Conservation (phyloP, 2,329 filamentous ascomycete genomes). For the Diaporthe humulicola region DNA sequence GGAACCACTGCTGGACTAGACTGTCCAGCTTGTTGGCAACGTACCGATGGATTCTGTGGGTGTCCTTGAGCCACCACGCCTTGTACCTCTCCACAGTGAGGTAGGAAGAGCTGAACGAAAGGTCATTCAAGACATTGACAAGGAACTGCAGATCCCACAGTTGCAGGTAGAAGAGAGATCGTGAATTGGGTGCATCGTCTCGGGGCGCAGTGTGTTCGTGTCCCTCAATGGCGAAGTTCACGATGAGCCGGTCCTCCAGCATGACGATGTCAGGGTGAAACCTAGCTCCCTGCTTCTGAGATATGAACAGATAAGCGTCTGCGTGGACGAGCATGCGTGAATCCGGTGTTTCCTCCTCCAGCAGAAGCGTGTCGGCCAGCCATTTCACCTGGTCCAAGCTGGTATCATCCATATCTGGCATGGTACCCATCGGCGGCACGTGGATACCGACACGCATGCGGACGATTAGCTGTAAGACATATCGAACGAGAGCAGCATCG, state of each 20-base stretch:
- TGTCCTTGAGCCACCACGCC: background rate
- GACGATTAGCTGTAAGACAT: background rate
- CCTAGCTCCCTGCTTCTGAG: background rate
- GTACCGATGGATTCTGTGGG: background rate
- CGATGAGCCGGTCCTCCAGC: background rate
- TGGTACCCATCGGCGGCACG: constrained; percentile 6
- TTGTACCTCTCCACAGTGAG: constrained; percentile 1
- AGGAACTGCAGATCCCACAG: constrained; percentile 20
- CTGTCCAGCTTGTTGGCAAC: background rate
- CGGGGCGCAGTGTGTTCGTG: background rate
- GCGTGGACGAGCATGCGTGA: background rate
- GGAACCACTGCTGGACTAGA: constrained; percentile 18
- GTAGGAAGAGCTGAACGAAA: background rate
- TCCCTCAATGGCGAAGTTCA: background rate
- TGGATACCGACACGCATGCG: constrained; percentile 13
- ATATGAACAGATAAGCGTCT: background rate
- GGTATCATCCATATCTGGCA: background rate
- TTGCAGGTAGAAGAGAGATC: constrained; percentile 13
- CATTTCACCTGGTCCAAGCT: background rate
- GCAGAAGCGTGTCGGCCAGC: background rate
- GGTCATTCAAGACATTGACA: background rate
- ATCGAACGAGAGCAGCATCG: background rate
- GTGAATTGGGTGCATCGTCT: background rate
- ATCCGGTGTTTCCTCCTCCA: background rate
- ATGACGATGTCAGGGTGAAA: background rate